Conservation (phyloP, 2,329 filamentous ascomycete species). For the Ophiostoma australiae region DNA sequence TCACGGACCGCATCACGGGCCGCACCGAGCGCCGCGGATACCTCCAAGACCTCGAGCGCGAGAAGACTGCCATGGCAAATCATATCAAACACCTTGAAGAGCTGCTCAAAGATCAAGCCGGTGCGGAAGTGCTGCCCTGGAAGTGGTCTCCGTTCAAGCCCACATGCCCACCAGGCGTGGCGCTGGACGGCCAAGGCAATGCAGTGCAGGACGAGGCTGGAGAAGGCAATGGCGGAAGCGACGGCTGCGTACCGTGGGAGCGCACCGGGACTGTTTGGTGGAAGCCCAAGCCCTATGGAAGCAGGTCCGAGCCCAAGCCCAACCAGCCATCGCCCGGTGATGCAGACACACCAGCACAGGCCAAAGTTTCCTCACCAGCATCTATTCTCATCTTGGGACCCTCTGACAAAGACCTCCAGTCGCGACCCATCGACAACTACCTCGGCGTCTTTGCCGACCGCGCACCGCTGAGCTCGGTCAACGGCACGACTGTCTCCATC, state of each 20-base stretch:
- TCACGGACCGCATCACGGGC: constrained; percentile 81
- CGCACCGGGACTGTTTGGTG: background rate
- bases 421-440: constrained; percentile 56
- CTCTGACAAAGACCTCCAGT: constrained; percentile 33
- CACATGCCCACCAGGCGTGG: constrained; percentile 31
- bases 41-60: constrained; percentile 67
- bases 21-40: constrained; percentile 75
- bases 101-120: constrained; percentile 54
- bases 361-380: background rate
- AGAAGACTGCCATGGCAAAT: constrained; percentile 61
- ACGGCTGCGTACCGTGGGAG: background rate
- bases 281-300: background rate
- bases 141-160: constrained; percentile 35
- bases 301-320: background rate
- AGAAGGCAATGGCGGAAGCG: background rate
- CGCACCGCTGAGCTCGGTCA: constrained; percentile 65
- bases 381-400: background rate
- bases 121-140: constrained; percentile 56
- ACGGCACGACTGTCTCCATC: constrained; percentile 70
- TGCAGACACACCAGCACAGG: background rate
- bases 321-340: background rate
- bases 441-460: constrained; percentile 61
- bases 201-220: constrained; percentile 21
- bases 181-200: constrained; percentile 31
- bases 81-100: constrained; percentile 65